A percentile compares a stretch with the other conserved stretches of the same genome.
These are phyloP conservation scores for Coniosporium tulheliwenetii DNA, from an alignment of 2,329 filamentous ascomycete species.

Conservation along the genomic window DNA sequence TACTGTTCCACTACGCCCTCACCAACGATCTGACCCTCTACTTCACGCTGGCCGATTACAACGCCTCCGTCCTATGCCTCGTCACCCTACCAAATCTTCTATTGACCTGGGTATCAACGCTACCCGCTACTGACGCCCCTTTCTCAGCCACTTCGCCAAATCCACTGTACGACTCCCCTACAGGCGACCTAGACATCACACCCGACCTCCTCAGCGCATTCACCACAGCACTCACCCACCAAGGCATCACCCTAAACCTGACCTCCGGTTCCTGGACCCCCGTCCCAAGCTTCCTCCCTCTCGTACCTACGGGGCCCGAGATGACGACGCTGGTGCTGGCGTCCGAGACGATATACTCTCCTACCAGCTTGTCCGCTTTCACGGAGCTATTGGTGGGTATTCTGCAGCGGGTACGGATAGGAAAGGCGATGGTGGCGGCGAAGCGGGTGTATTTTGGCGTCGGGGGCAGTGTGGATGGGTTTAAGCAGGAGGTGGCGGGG, in stretches of 20 bases:
- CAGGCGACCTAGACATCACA: constrained; percentile 48
- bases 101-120: constrained; percentile 39
- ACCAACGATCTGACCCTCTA: constrained; percentile 33
- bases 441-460: constrained; percentile 78
- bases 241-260: constrained; percentile 44
- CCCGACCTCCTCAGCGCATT: constrained; percentile 44
- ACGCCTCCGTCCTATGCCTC: constrained; percentile 59
- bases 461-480: constrained; percentile 66
- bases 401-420: constrained; percentile 34
- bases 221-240: constrained; percentile 31
- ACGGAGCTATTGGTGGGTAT: constrained; percentile 48
- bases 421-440: constrained; percentile 53
- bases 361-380: constrained; percentile 53
- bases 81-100: constrained; percentile 69
- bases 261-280: constrained; percentile 62
- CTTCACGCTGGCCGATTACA: constrained; percentile 65
- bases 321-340: constrained; percentile 45
- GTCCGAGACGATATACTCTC: constrained; percentile 74
- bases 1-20: constrained; percentile 50
- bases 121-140: not conserved
- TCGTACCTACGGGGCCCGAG: constrained; percentile 30
- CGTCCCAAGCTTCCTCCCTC: constrained; percentile 36
- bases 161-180: constrained; percentile 7
- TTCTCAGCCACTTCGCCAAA: constrained; percentile 3
- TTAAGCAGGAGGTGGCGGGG: constrained; percentile 31